Conservation (phyloP, 225 moss, liverwort and hornwort species). For the Bryum argenteum region DNA sequence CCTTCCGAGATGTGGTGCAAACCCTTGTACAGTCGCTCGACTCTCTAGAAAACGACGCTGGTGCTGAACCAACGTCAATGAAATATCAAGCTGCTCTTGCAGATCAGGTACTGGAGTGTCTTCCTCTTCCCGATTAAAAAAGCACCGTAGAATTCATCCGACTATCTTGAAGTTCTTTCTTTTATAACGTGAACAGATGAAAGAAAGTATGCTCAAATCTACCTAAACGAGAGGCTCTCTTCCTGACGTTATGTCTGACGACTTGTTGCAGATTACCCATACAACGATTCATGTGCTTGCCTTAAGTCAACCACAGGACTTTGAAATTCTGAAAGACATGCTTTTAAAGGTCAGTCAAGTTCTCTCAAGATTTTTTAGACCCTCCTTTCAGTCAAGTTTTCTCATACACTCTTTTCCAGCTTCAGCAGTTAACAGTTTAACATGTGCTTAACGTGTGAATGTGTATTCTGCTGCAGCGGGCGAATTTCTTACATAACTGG, state of each 20-base stretch:
- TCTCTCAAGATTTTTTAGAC: too few species aligned
- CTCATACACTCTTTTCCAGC: slow-evolving; percentile 5
- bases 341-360: slow-evolving; percentile 44
- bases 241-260: slow-evolving; percentile 10
- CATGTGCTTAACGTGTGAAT: slow-evolving; percentile 6
- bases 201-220: neutral
- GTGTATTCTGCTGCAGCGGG: slow-evolving; percentile 39
- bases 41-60: slow-evolving; percentile 52
- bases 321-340: slow-evolving; percentile 50
- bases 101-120: slow-evolving; percentile 61
- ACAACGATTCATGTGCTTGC: slow-evolving; percentile 56
- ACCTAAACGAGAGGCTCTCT: neutral
- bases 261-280: slow-evolving; percentile 46
- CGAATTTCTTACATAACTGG: slow-evolving; percentile 53
- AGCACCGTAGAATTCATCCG: neutral
- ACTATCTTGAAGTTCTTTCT: neutral
- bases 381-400: too few species aligned
- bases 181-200: neutral
- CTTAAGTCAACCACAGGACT: slow-evolving; percentile 54
- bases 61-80: slow-evolving; percentile 69
- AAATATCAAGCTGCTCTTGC: slow-evolving; percentile 77
- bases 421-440: slow-evolving; percentile 7
- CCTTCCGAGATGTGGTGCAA: slow-evolving; percentile 82
- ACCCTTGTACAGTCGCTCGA: slow-evolving; percentile 80
- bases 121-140: too few species aligned